A percentile compares a stretch with the other conserved stretches of the same genome.
phyloP scores from a whole-genome alignment of 345 rosid species.

The Mangifera indica region DNA sequence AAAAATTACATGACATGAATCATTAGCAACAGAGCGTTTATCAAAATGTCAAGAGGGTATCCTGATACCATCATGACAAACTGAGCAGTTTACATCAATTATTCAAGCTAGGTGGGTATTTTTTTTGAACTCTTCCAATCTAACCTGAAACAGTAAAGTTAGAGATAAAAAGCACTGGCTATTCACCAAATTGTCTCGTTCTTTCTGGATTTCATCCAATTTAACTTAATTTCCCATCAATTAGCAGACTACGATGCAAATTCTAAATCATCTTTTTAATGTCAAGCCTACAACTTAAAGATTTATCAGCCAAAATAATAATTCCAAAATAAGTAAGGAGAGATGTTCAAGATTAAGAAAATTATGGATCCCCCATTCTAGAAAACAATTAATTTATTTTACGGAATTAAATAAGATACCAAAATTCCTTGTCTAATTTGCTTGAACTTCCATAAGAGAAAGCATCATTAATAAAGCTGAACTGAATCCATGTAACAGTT shows the following conservation, averaged over 20 bases:
- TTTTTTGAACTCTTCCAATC: too few relatives aligned
- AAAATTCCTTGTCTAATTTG: not conserved
- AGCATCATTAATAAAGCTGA: not conserved
- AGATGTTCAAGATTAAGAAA: slow-evolving; percentile 11
- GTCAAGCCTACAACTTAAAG: not conserved
- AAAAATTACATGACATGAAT: too few relatives aligned
- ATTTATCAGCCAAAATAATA: not conserved
- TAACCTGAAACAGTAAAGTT: too few relatives aligned
- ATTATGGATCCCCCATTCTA: not conserved
- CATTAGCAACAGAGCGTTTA: too few relatives aligned
- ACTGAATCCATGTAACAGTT: not conserved
- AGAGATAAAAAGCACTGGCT: not conserved
- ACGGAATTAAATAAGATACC: not conserved
- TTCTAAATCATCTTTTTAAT: not conserved
- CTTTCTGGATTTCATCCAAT: not conserved
- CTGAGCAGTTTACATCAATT: too few relatives aligned
- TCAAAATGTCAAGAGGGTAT: too few relatives aligned
- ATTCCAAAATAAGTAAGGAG: not conserved
- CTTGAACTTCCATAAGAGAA: slow-evolving; percentile 1
- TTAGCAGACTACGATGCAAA: not conserved
- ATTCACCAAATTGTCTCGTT: not conserved
- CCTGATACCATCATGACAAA: too few relatives aligned
- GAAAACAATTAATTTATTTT: not conserved
- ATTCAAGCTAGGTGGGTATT: too few relatives aligned
- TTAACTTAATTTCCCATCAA: not conserved